Evolutionary conservation across 352 stramenopile species (phyloP), one percentile per base, ranked within the genome.

Genomic region (Phytophthora nicotianae): DNA sequence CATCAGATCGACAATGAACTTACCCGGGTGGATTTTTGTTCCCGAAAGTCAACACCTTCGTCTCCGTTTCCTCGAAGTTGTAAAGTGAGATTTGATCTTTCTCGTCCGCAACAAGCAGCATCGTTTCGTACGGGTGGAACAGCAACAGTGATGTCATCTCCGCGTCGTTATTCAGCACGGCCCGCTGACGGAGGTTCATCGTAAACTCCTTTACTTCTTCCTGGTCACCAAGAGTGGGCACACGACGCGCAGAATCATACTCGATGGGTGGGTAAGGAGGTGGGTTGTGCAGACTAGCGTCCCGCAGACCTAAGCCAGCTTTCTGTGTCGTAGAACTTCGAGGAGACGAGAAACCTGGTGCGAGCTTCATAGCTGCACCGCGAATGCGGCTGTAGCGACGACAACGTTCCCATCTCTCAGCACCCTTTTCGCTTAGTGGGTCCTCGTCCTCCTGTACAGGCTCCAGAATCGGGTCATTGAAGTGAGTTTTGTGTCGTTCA

Each of bases 91-190:
- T 86, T 60, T 95, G 88, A 58, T 98, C 90, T 58, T 91, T 90
- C 27, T 97, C 89, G 64, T 98, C 96, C 13, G 95, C 97, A n/a
- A 98, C 91, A 38, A 99, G 82, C 16, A 99, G 80, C 58, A 95
- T 89, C 50, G 84, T 91, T 50, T 94, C 87, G 65, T 97, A 99
- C 21, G 97, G 91, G 68, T 99, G 97, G 66, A 99, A 99, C 7
- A 96, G 79, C 46, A 99, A 72, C 49, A 98, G 79, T 24, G 91
- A 98, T 19, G 96, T 99, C 80, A 97, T 98, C 42, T 98, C 92
- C 5, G 86, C 81, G 40, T 96, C 90, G 51, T 88, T 92, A 70
- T 98, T 98, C 55, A 97, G 79, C 32, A 99, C 86, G 2, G 84
- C 86, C 13, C 83, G 79, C 65, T 99, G 94, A 16, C 89, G 81